Evolutionary conservation across 495 filamentous ascomycete genomes (phyloP).

Genomic region (Penicillium silybi): DNA sequence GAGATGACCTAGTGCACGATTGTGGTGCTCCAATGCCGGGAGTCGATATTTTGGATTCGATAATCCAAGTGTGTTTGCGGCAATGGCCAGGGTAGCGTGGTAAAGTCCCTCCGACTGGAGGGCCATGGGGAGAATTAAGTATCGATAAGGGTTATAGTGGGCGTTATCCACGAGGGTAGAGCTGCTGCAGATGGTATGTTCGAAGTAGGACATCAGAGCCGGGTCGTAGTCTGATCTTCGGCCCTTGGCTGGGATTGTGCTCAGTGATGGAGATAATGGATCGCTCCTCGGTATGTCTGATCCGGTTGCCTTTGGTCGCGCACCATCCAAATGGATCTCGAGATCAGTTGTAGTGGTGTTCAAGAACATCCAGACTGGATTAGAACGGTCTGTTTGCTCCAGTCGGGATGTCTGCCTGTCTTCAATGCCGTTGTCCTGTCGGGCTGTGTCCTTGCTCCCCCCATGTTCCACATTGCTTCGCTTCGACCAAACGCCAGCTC

Average conservation of each 20-base stretch:
- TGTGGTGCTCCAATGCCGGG: conserved; percentile 16
- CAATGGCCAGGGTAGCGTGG: conserved; percentile 22
- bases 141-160: conserved; percentile 23
- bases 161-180: conserved; percentile 23
- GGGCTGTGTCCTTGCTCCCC: neutral
- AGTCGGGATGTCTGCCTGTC: neutral
- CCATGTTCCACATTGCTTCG: neutral
- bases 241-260: neutral
- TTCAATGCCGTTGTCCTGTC: neutral
- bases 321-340: conserved; percentile 17
- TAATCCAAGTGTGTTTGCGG: conserved; percentile 19
- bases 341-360: conserved; percentile 22
- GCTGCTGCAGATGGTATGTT: conserved; percentile 23
- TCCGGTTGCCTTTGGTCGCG: neutral
- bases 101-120: conserved; percentile 22
- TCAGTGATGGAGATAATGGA: conserved; percentile 3
- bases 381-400: neutral
- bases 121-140: conserved; percentile 26
- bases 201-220: conserved; percentile 20
- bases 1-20: conserved; percentile 16
- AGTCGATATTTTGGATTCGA: conserved; percentile 15
- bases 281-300: neutral
- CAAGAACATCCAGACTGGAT: conserved; percentile 14
- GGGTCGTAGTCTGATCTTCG: conserved; percentile 14
- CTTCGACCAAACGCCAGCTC: conserved; percentile 24